Conservation (phyloP, 805 yeast species). For the Ogataea allantospora region DNA sequence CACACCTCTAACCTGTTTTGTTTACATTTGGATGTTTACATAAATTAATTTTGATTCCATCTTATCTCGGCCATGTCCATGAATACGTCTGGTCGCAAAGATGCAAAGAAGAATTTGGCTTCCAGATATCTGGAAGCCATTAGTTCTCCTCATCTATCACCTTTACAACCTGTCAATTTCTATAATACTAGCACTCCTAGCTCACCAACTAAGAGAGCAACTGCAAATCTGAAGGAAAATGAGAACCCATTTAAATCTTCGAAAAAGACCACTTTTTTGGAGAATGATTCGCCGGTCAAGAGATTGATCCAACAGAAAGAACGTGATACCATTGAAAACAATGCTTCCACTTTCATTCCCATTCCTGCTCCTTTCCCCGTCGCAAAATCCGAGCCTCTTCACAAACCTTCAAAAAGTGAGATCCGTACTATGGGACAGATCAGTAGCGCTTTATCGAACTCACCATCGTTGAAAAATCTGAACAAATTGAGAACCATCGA, state of each 20-base stretch:
- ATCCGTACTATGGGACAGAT: slow-evolving; percentile 33
- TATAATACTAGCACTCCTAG: slow-evolving; percentile 4
- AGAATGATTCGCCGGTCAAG: slow-evolving; percentile 31
- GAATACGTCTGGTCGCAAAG: slow-evolving; percentile 20
- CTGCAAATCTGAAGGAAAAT: slow-evolving; percentile 25
- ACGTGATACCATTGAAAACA: slow-evolving; percentile 27
- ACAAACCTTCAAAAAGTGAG: slow-evolving; percentile 27
- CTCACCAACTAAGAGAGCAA: slow-evolving; percentile 11
- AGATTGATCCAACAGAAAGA: slow-evolving; percentile 35
- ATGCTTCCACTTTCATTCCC: slow-evolving; percentile 27
- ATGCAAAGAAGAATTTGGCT: slow-evolving; percentile 28
- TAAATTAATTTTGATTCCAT: slow-evolving; percentile 1
- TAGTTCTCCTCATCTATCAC: slow-evolving; percentile 24
- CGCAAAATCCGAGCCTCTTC: slow-evolving; percentile 2
- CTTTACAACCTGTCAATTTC: slow-evolving; percentile 21
- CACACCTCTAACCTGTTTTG: slow-evolving; percentile 8
- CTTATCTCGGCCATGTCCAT: slow-evolving; percentile 17
- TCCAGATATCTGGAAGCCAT: slow-evolving; percentile 32
- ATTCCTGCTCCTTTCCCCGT: slow-evolving; percentile 21
- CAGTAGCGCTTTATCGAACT: slow-evolving; percentile 33
- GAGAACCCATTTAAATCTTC: slow-evolving; percentile 26
- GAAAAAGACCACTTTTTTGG: slow-evolving; percentile 4
- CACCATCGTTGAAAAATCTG: slow-evolving; percentile 37
- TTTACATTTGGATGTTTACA: slow-evolving; percentile 14
- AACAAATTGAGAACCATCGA: slow-evolving; percentile 33